Evolutionary conservation across 495 filamentous ascomycete species (phyloP), one percentile per base, ranked within the genome.

Genomic region (Hypoxylon intermedium): DNA sequence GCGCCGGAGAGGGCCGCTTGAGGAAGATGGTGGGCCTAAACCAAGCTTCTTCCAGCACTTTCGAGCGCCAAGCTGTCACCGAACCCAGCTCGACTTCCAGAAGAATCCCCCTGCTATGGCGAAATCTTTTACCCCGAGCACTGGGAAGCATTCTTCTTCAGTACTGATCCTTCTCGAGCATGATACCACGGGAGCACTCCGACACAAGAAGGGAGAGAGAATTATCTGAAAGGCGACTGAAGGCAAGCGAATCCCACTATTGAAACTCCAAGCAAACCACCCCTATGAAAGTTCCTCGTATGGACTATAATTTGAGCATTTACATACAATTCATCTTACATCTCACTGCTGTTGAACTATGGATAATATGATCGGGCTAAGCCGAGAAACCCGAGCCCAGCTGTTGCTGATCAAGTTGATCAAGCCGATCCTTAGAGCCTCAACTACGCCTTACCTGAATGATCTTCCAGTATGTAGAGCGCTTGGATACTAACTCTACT

Each of bases 1-100:
- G 15, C n/a, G 51, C 52, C 28, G 51, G 62, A 23, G 55, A 43
- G 7, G 11, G 33, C 51, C 51, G 28, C 13, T 60, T 65, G 30
- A 9, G 51, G 61, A 59, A 60, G 18, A 59, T 56, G 20, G 61
- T 58, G 61, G 62, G 26, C 24, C 62, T 11, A 31, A 31, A 9
- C 23, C 7, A 28, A 37, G 33, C n/a, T 13, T 9, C 48, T 6
- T 20, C 21, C 26, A 38, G 19, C 34, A 16, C 31, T 12, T 23
- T 15, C 19, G 13, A 23, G 33, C 28, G 50, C 56, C 46, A 60
- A 65, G 55, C 41, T 52, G 40, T 44, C 43, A 37, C 49, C 13
- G 20, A 38, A 53, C 34, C 60, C 48, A 63, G 53, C 33, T 43
- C 21, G 19, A 40, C 7, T 54, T 37, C 47, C 38, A 45, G 47